phyloP scores from a whole-genome alignment of 2,329 filamentous ascomycete genomes.

The Zymoseptoria passerinii region DNA sequence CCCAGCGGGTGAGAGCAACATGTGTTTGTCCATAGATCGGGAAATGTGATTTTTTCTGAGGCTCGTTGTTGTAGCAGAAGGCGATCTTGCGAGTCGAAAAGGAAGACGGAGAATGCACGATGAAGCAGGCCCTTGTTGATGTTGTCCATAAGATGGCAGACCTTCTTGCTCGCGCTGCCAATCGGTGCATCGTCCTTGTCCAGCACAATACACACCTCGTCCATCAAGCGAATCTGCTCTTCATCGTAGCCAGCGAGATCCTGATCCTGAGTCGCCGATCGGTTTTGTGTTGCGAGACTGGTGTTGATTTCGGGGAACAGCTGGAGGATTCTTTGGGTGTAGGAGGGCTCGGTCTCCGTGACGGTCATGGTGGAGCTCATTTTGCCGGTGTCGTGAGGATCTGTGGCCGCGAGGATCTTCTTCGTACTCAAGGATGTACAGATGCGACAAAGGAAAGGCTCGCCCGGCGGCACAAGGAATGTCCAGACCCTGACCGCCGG shows the following conservation, averaged over 20 bases:
- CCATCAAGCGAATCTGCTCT: conserved; percentile 96
- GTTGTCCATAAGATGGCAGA: conserved; percentile 98
- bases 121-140: conserved; percentile 93
- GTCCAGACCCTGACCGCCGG: background rate
- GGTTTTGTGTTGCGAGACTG: conserved; percentile 46
- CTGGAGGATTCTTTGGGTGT: conserved; percentile 74
- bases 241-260: conserved; percentile 88
- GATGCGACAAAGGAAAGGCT: too few relatives aligned
- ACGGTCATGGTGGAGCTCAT: conserved; percentile 28
- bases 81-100: conserved; percentile 90
- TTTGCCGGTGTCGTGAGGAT: background rate
- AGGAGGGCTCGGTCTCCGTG: conserved; percentile 41
- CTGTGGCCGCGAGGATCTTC: background rate
- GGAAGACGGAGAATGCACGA: conserved; percentile 94
- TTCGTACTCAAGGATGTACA: background rate
- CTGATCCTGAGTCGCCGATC: conserved; percentile 48
- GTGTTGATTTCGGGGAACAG: conserved; percentile 79
- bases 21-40: conserved; percentile 99
- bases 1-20: conserved; percentile 97
- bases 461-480: too few relatives aligned
- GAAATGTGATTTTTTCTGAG: conserved; percentile 96
- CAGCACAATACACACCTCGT: conserved; percentile 95
- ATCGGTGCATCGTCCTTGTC: conserved; percentile 89
- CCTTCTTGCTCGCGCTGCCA: conserved; percentile 95
- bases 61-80: conserved; percentile 93